A percentile compares a stretch with the other conserved stretches of the same genome.
Evolutionary conservation across 495 filamentous ascomycete species (phyloP).

Genomic region (Aspergillus kassunensis): DNA sequence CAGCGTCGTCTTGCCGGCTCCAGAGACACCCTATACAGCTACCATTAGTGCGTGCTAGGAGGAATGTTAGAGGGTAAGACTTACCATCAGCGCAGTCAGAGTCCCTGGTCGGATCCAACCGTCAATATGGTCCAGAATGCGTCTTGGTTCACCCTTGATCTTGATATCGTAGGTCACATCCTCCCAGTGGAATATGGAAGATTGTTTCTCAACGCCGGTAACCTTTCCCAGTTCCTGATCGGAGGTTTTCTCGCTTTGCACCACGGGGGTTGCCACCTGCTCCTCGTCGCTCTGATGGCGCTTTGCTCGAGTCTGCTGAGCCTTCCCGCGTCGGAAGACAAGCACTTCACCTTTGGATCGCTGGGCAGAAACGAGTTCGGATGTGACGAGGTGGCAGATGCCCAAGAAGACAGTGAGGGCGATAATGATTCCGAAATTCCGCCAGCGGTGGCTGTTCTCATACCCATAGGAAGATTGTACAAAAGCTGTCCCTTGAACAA

Average conservation of each 20-base stretch:
- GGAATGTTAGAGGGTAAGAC: slow-evolving; percentile 56
- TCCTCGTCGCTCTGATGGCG: slow-evolving; percentile 32
- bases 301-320: not conserved
- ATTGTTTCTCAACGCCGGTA: slow-evolving; percentile 53
- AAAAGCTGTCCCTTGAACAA: slow-evolving; percentile 61
- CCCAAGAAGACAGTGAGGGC: slow-evolving; percentile 52
- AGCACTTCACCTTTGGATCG: slow-evolving; percentile 49
- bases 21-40: slow-evolving; percentile 52
- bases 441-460: slow-evolving; percentile 57
- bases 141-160: slow-evolving; percentile 54
- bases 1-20: slow-evolving; percentile 65
- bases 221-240: slow-evolving; percentile 23
- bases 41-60: slow-evolving; percentile 77
- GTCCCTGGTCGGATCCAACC: slow-evolving; percentile 66
- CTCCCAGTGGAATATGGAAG: slow-evolving; percentile 77
- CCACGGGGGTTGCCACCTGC: slow-evolving; percentile 26
- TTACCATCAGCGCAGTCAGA: slow-evolving; percentile 44
- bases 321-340: slow-evolving; percentile 44
- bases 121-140: slow-evolving; percentile 59
- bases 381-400: not conserved
- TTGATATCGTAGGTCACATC: slow-evolving; percentile 70
- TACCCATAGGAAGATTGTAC: slow-evolving; percentile 62
- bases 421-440: slow-evolving; percentile 73
- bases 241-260: slow-evolving; percentile 30
- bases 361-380: not conserved